Evolutionary conservation across 2,329 filamentous ascomycete genomes (phyloP).

Genomic region (Juglanconis oblonga): DNA sequence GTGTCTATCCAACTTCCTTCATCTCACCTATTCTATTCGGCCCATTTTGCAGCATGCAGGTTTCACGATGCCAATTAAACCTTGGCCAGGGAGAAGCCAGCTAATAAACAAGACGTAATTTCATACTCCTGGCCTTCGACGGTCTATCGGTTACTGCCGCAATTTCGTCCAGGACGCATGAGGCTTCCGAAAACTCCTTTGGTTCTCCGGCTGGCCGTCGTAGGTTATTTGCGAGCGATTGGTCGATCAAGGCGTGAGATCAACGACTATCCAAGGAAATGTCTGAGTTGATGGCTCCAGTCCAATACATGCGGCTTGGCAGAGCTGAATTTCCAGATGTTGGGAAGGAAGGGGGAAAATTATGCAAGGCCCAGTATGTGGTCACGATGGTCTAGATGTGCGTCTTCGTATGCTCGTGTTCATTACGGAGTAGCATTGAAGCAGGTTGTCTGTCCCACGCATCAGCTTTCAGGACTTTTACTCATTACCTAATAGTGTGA

Average conservation of each 20-base stretch:
- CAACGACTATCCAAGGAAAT: neutral
- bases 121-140: too few species aligned
- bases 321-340: neutral
- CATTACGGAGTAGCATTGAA: neutral
- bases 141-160: neutral
- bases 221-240: neutral
- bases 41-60: neutral
- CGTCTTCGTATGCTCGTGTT: neutral
- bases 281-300: neutral
- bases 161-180: too few species aligned
- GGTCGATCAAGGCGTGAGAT: neutral
- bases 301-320: neutral
- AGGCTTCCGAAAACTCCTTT: too few species aligned
- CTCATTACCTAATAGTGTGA: constrained; percentile 10
- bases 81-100: too few species aligned
- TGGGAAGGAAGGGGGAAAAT: too few species aligned
- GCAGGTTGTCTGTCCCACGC: neutral
- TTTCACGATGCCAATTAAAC: neutral
- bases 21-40: neutral
- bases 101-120: too few species aligned
- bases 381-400: neutral
- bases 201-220: too few species aligned
- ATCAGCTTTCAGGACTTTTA: neutral
- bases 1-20: neutral
- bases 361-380: too few species aligned